Evolutionary conservation across 2,329 filamentous ascomycete species (phyloP), one percentile per base, ranked within the genome.

Genomic region (Colletotrichum liaoningense): DNA sequence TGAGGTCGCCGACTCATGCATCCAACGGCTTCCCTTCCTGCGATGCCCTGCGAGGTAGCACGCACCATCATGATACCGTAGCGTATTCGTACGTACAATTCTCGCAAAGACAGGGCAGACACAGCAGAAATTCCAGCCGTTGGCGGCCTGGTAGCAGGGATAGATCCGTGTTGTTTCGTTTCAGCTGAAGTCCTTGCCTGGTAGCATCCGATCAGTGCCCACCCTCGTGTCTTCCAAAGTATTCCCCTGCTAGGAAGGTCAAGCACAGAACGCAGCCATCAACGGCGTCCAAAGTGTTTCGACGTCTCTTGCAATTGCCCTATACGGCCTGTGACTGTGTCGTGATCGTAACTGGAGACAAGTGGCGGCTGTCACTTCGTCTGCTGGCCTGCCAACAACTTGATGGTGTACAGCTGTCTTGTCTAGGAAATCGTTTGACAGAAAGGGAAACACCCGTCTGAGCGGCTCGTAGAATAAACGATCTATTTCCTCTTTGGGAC

Each of bases 371-470:
- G 67, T 65, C 66, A 73, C 60, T n/a, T 56, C 42, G 35, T 70
- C 59, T 65, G 24, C 67, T 54, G 55, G 42, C 33, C 59, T 64
- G 70, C 60, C 67, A 70, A 35, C 22, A 65, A 11, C 1, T 22
- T 49, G 59, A 60, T 65, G 70, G 67, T 73, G 60, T 70, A 22
- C 33, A 62, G 56, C 67, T 62, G 67, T 70, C 67, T 62, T 62
- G 67, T 70, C 56, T 62, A 22, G 46, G 67, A 57, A 56, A 30
- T 16, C 22, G 35, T 30, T 58, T 66, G 60, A 70, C 67, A 66
- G 67, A 69, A 65, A 46, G 33, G 33, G 59, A 49, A 65, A 33
- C n/a, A 54, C 69, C 11, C 16, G 70, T 70, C 67, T 60, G 60
- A 73, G 70, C 60, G 33, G 38, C 30, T 26, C 46, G 14, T 46